A percentile compares a stretch with the other conserved stretches of the same genome.
Conservation (phyloP, 2,329 filamentous ascomycete species). For the Diaporthe humulicola region DNA sequence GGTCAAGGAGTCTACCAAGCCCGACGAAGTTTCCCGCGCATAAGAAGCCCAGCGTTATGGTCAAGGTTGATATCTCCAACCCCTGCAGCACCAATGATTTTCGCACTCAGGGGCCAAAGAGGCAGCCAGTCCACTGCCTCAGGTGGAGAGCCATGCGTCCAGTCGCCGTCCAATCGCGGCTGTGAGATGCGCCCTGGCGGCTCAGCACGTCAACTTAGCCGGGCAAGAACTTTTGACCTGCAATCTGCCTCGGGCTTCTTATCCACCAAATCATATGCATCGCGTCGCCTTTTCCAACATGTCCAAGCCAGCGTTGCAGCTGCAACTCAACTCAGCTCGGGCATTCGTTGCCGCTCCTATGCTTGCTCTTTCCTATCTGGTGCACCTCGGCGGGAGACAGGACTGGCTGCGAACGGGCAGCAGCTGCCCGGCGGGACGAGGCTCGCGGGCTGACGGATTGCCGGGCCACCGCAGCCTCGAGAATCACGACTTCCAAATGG, state of each 20-base stretch:
- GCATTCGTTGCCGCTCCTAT: background rate
- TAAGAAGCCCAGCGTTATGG: conserved; percentile 23
- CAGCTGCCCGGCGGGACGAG: conserved; percentile 2
- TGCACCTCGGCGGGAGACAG: background rate
- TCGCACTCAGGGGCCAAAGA: conserved; percentile 15
- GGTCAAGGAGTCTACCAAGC: background rate
- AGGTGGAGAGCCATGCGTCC: conserved; percentile 18
- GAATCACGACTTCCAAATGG: background rate
- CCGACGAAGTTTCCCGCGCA: conserved; percentile 6
- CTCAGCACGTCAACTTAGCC: conserved; percentile 21
- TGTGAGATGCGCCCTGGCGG: conserved; percentile 3
- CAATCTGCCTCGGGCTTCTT: conserved; percentile 18
- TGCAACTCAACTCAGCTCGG: background rate
- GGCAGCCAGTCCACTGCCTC: conserved; percentile 30
- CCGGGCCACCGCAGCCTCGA: conserved; percentile 9
- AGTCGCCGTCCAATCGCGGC: conserved; percentile 11
- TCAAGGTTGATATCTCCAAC: conserved; percentile 29
- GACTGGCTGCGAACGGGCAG: background rate
- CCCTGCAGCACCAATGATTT: conserved; percentile 24
- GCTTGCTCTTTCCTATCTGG: background rate
- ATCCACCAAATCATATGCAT: conserved; percentile 19
- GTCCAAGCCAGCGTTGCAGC: background rate
- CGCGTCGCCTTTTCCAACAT: conserved; percentile 6
- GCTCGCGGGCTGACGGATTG: conserved; percentile 12
- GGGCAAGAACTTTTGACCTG: conserved; percentile 1